These are phyloP conservation scores for Blastomyces percursus DNA, from an alignment of 2,329 filamentous ascomycete genomes.

Conservation along the genomic window DNA sequence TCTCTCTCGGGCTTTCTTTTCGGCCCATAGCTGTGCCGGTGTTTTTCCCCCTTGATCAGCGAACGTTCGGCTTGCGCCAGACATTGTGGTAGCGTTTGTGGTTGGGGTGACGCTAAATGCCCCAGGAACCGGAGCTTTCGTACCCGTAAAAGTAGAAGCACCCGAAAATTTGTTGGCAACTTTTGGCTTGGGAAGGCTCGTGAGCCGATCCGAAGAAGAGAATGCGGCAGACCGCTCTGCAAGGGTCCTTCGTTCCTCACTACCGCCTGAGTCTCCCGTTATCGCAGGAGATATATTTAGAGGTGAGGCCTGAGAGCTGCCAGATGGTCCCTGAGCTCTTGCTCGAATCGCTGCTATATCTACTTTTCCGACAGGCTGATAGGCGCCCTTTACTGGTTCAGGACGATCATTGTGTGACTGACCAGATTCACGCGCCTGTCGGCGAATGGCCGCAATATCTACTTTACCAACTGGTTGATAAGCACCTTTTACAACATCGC, in stretches of 20 bases:
- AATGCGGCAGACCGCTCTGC: constrained; percentile 70
- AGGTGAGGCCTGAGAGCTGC: constrained; percentile 29
- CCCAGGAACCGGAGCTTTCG: constrained; percentile 73
- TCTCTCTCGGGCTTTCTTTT: constrained; percentile 81
- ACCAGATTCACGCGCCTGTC: constrained; percentile 55
- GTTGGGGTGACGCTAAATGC: constrained; percentile 53
- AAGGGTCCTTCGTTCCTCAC: constrained; percentile 50
- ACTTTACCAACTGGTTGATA: constrained; percentile 96
- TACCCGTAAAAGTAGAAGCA: constrained; percentile 67
- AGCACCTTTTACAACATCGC: constrained; percentile 65
- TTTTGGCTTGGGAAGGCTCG: constrained; percentile 85
- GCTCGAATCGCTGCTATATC: constrained; percentile 91
- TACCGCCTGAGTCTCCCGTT: constrained; percentile 35
- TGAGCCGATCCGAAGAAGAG: constrained; percentile 63
- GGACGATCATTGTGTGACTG: constrained; percentile 60
- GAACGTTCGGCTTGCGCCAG: constrained; percentile 80
- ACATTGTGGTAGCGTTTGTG: constrained; percentile 49
- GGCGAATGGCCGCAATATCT: constrained; percentile 84
- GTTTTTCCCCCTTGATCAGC: constrained; percentile 93
- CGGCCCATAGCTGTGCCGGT: constrained; percentile 91
- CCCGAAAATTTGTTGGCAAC: constrained; percentile 76
- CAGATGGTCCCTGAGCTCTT: constrained; percentile 48
- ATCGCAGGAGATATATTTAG: constrained; percentile 34
- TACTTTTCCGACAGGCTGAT: constrained; percentile 91
- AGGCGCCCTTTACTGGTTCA: constrained; percentile 76